A percentile compares a stretch with the other conserved stretches of the same genome.
These are phyloP conservation scores for Colletotrichum sp. DNA, from an alignment of 2,329 filamentous ascomycete species.

Conservation along the genomic window DNA sequence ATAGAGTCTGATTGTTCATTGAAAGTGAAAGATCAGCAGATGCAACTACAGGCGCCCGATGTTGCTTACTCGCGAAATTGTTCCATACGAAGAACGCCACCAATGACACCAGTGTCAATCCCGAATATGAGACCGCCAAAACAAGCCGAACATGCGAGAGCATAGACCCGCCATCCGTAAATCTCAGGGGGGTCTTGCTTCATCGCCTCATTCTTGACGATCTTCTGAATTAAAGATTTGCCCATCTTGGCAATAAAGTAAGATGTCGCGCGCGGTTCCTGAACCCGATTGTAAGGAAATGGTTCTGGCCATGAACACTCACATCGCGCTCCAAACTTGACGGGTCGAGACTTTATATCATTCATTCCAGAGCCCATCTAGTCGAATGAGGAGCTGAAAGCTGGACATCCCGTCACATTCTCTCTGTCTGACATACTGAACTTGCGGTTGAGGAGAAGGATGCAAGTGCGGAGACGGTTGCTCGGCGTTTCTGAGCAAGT, in stretches of 20 bases:
- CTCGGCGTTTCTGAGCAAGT: not conserved
- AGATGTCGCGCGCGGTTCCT: not conserved
- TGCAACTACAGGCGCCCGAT: not conserved
- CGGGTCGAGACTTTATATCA: not conserved
- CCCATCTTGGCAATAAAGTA: not conserved
- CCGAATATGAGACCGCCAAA: constrained; percentile 22
- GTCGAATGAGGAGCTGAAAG: not conserved
- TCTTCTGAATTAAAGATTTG: constrained; percentile 9
- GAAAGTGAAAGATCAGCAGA: constrained; percentile 20
- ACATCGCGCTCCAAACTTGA: not conserved
- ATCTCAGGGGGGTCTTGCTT: constrained; percentile 20
- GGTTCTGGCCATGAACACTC: not conserved
- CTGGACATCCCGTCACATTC: not conserved
- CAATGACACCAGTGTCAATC: constrained; percentile 30
- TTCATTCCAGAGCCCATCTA: not conserved
- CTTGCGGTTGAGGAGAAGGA: not conserved
- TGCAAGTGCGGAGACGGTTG: not conserved
- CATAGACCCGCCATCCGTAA: constrained; percentile 18
- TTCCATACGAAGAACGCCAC: constrained; percentile 27
- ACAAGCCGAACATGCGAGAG: constrained; percentile 18
- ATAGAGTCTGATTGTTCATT: constrained; percentile 15
- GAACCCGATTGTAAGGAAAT: not conserved
- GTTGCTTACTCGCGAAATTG: constrained; percentile 22
- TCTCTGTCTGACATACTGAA: not conserved
- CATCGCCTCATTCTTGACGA: constrained; percentile 21